Evolutionary conservation across 306 rosid genomes (phyloP).

Genomic region (Comarum palustre): DNA sequence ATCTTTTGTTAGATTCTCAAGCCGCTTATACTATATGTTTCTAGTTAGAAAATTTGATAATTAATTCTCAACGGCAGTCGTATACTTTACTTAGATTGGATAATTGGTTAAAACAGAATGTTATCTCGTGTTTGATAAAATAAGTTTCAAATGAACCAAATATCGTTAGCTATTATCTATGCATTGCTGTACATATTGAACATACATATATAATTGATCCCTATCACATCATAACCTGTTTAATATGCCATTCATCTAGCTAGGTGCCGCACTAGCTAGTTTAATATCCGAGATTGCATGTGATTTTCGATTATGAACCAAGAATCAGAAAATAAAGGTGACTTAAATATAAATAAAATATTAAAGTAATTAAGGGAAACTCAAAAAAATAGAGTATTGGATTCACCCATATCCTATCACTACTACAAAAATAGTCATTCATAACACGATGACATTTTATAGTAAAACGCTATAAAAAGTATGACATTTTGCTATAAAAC

Average conservation of each 20-base stretch:
- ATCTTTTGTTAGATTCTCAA: not conserved
- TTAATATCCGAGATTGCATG: no score
- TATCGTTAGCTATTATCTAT: not conserved
- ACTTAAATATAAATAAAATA: no score
- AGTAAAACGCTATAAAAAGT: no score
- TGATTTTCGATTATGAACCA: no score
- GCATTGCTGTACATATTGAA: not conserved
- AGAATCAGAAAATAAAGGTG: no score
- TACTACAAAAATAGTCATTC: no score
- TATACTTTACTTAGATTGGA: not conserved
- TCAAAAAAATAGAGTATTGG: no score
- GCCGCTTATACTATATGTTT: not conserved
- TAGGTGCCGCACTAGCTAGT: slow-evolving; percentile 4
- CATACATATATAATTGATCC: not conserved
- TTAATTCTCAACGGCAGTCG: not conserved
- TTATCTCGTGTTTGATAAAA: not conserved
- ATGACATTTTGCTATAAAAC: no score
- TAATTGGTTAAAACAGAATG: slow-evolving; percentile 4
- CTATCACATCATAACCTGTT: not conserved
- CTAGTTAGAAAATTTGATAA: not conserved
- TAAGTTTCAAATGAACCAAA: not conserved
- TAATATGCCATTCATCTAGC: not conserved
- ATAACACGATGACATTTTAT: no score
- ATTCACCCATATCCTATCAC: no score
- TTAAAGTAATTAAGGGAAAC: no score